Evolutionary conservation across 352 stramenopile genomes (phyloP).

Genomic region (Globisporangium ultimum): DNA sequence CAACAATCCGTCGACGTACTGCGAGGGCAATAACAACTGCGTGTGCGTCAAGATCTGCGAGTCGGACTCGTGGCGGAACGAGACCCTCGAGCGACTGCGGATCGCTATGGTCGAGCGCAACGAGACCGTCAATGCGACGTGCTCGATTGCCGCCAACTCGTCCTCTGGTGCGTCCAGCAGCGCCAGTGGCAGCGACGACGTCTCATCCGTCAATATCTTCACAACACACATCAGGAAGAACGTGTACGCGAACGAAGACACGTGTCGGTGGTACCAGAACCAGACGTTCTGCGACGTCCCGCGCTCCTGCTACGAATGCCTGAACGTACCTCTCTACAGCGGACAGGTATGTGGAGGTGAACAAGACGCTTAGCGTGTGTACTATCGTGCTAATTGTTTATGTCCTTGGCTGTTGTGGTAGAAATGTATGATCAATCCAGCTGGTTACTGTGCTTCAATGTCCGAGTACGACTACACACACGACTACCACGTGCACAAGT

Average conservation of each 20-base stretch:
- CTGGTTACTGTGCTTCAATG: slow-evolving; percentile 54
- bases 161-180: slow-evolving; percentile 17
- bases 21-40: slow-evolving; percentile 29
- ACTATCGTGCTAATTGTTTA: neutral
- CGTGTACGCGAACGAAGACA: slow-evolving; percentile 29
- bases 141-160: slow-evolving; percentile 30
- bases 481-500: slow-evolving; percentile 36
- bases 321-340: slow-evolving; percentile 32
- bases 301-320: slow-evolving; percentile 33
- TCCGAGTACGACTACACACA: slow-evolving; percentile 29
- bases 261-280: slow-evolving; percentile 49
- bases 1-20: slow-evolving; percentile 51
- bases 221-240: slow-evolving; percentile 31
- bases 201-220: neutral
- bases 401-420: slow-evolving; percentile 2
- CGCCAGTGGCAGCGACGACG: slow-evolving; percentile 5
- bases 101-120: slow-evolving; percentile 16
- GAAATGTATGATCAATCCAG: slow-evolving; percentile 51
- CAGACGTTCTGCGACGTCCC: slow-evolving; percentile 24
- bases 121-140: slow-evolving; percentile 15
- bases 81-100: slow-evolving; percentile 33
- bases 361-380: no score
- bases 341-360: slow-evolving; percentile 7
- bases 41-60: slow-evolving; percentile 60
- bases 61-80: slow-evolving; percentile 34